phyloP scores from a whole-genome alignment of 305 asterid species.

The Fraxinus platypoda region DNA sequence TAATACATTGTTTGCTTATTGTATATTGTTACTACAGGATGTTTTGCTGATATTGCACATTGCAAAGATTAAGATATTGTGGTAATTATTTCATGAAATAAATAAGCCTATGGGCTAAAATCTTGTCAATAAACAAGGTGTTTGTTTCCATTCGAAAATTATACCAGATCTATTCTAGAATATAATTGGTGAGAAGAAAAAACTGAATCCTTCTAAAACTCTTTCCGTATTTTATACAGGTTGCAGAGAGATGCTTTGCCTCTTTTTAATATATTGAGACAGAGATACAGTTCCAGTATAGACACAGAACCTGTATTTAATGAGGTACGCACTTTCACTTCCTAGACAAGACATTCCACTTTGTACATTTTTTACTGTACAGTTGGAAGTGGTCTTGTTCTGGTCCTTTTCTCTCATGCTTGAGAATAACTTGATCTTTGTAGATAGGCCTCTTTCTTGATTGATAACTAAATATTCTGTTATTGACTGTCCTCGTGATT shows the following conservation, averaged over 20 bases:
- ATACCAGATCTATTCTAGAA: not conserved
- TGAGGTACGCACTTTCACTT: slow-evolving; percentile 47
- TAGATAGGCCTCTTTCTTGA: not conserved
- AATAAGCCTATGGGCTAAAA: not conserved
- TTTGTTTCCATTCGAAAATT: not conserved
- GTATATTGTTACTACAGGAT: not conserved
- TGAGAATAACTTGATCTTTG: not conserved
- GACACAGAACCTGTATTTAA: slow-evolving; percentile 66
- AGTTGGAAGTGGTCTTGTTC: not conserved
- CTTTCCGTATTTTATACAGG: slow-evolving; percentile 43
- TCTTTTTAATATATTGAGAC: slow-evolving; percentile 77
- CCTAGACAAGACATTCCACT: slow-evolving; percentile 1
- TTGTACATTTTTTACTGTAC: not conserved
- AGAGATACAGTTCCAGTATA: slow-evolving; percentile 58
- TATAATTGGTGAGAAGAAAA: slow-evolving; percentile 4
- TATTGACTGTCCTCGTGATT: slow-evolving; percentile 25
- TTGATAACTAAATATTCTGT: not conserved
- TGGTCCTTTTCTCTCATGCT: not conserved
- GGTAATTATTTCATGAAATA: not conserved
- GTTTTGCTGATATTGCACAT: not conserved
- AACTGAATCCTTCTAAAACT: slow-evolving; percentile 2
- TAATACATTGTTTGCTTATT: not conserved
- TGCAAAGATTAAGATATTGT: not conserved
- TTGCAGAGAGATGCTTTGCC: slow-evolving; percentile 94
- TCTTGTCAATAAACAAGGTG: not conserved